Percentiles rank a stretch among this genome's conserved stretches.
These are phyloP conservation scores for Pyrenophora tritici-repentis DNA, from an alignment of 2,329 filamentous ascomycete genomes.

Conservation along the genomic window DNA sequence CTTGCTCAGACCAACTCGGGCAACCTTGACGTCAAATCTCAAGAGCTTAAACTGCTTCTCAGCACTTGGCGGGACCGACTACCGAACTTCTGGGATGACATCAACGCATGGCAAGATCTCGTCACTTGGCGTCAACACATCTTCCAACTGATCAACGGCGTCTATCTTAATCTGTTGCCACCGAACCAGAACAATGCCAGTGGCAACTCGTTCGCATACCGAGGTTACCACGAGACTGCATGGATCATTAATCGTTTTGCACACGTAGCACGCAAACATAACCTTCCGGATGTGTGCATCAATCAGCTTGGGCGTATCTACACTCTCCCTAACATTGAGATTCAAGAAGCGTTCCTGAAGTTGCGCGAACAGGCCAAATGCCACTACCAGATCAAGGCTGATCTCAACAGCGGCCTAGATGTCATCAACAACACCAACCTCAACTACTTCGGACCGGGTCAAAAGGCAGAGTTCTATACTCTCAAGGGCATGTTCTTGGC, in stretches of 20 bases:
- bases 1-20: constrained; percentile 79
- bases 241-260: constrained; percentile 99
- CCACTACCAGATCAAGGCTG: constrained; percentile 93
- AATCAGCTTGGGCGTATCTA: constrained; percentile 97
- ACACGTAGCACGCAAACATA: constrained; percentile 96
- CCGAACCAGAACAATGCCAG: constrained; percentile 75
- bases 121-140: constrained; percentile 99
- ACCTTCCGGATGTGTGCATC: constrained; percentile 95
- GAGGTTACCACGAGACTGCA: constrained; percentile 96
- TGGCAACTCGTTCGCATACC: constrained; percentile 92
- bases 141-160: constrained; percentile 94
- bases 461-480: constrained; percentile 99
- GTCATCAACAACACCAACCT: constrained; percentile 99
- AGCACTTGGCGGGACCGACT: constrained; percentile 94
- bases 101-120: constrained; percentile 97
- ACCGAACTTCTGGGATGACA: constrained; percentile 99
- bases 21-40: constrained; percentile 92
- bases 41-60: constrained; percentile 90
- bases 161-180: constrained; percentile 84
- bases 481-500: constrained; percentile 99
- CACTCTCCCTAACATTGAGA: constrained; percentile 98
- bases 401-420: constrained; percentile 89
- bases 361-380: constrained; percentile 98
- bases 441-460: constrained; percentile 93
- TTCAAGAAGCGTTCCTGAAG: constrained; percentile 98